Evolutionary conservation across 2,329 filamentous ascomycete species (phyloP).

Genomic region (Orbilia brochopaga): DNA sequence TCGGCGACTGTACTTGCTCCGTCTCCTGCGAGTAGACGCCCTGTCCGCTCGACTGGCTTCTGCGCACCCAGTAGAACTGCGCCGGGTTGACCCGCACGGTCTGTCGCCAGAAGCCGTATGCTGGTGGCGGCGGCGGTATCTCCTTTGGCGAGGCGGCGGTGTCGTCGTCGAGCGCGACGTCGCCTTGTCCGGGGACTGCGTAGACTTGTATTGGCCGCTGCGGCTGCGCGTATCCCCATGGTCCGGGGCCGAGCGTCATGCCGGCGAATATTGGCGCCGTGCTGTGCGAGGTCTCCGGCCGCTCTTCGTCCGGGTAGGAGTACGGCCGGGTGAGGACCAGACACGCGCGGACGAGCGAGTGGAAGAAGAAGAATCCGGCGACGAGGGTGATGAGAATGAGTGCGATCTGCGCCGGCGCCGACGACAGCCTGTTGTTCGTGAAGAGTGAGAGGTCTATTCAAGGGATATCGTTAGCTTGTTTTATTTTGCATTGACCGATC

Average conservation of each 20-base stretch:
- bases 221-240: constrained; percentile 73
- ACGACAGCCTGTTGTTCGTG: constrained; percentile 66
- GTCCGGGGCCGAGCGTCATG: constrained; percentile 61
- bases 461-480: constrained; percentile 14
- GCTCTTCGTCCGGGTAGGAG: constrained; percentile 47
- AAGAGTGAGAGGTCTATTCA: constrained; percentile 73
- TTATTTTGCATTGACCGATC: constrained; percentile 11
- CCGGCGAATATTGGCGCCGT: constrained; percentile 57
- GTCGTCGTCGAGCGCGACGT: constrained; percentile 63
- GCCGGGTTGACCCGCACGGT: constrained; percentile 54
- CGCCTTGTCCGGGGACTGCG: constrained; percentile 75
- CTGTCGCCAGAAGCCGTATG: constrained; percentile 30
- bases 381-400: constrained; percentile 78
- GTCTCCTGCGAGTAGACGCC: constrained; percentile 24
- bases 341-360: constrained; percentile 75
- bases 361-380: constrained; percentile 78
- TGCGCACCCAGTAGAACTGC: constrained; percentile 54
- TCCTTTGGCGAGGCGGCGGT: constrained; percentile 63
- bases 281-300: constrained; percentile 17
- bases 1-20: constrained; percentile 13
- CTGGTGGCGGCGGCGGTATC: constrained; percentile 66
- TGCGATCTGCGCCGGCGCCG: constrained; percentile 75
- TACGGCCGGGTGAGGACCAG: constrained; percentile 67
- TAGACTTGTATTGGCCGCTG: constrained; percentile 76
- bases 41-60: constrained; percentile 31